Evolutionary conservation across 495 filamentous ascomycete genomes (phyloP), one percentile per base, ranked within the genome.

Genomic region (Lophiotrema nucula): DNA sequence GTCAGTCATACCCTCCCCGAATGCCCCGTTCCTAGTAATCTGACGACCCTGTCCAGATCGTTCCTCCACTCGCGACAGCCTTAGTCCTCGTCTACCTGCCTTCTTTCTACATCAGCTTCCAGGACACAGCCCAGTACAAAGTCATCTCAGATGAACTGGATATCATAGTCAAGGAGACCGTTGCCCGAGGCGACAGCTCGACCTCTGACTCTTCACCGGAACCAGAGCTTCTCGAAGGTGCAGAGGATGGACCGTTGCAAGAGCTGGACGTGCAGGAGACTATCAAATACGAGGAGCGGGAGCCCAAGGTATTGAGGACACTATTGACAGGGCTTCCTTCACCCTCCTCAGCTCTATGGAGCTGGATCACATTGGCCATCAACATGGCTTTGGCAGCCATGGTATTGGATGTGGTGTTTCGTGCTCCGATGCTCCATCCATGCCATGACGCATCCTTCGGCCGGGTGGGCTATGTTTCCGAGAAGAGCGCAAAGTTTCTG

Each of bases 391-490:
- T 90, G 18, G 76, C 88, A 13, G 70, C 82, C 10, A 78, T 90
- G 61, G 78, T 84, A 0, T 76, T 84, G 27, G 93, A 98, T 68
- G 77, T 90, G 37, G 77, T 91, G 10, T 87, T 87, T 60, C 80
- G 86, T 13, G 88, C 85, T 4, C 76, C 79, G 10, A 71, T 84
- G 37, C 76, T 86, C 35, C 77, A 96, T 69, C 81, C 83, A 0
- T 83, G 73, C 21, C 69, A 86, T n/a, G 85, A 95, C 59, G 78
- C 93, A 11, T 84, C 89, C 0, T 95, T 98, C 66, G 85, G 85
- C 16, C 79, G 92, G 13, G 74, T 95, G 26, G 93, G 93, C 13
- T 90, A 92, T 69, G 85, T 97, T 22, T 93, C 91, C 1, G 81
- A 88, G 2, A 84, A 77, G 2, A 87, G 83, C 16, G 93, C 93